Evolutionary conservation across 176 grass and related monocot species (phyloP), one percentile per base, ranked within the genome.

Genomic region (Oryza brachyantha): DNA sequence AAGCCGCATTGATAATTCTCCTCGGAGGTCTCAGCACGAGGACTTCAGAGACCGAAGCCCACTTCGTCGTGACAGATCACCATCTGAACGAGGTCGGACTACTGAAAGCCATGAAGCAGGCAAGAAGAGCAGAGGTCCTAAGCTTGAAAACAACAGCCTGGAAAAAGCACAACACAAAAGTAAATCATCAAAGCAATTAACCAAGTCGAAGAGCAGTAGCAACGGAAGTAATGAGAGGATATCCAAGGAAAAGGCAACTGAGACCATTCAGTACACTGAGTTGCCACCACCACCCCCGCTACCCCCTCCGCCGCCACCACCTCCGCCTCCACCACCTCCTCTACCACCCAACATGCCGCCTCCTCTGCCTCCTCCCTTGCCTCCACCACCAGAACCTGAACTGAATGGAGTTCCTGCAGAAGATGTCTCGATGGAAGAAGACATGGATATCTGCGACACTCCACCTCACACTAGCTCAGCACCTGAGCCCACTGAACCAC

Each of bases 381-480:
- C 90, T 35, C 90, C 90, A 46, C 76, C 78, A 38, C 82, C 77
- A 66, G 77, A 83, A 69, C 40, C 85, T 13, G 74, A 89, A 71
- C 45, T 52, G 19, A 84, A 84, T 76, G 87, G 41, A 66, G 75
- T 59, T 83, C 13, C 63, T 63, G 86, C 71, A 52, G 92, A 92
- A 66, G 85, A 83, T 72, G 40, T 72, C 61, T 92, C 86, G 45
- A 99, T 99, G 96, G 93, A 95, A 87, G 96, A 95, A 86, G 96
- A 99, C 79, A 99, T 99, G 96, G 96, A 99, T 83, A 99, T 99
- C 71, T 95, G 92, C 4, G 92, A 99, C 74, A 99, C 96, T 10
- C 96, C 96, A 54, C 96, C 96, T 35, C 96, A 94, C 81, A 80
- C 38, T 38, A 88, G 66, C 68, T n/a, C 45, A 28, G 72, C 78